A percentile compares a stretch with the other conserved stretches of the same genome.
Evolutionary conservation across 208 protist species (phyloP).

Genomic region (Blechomonas ayalai): DNA sequence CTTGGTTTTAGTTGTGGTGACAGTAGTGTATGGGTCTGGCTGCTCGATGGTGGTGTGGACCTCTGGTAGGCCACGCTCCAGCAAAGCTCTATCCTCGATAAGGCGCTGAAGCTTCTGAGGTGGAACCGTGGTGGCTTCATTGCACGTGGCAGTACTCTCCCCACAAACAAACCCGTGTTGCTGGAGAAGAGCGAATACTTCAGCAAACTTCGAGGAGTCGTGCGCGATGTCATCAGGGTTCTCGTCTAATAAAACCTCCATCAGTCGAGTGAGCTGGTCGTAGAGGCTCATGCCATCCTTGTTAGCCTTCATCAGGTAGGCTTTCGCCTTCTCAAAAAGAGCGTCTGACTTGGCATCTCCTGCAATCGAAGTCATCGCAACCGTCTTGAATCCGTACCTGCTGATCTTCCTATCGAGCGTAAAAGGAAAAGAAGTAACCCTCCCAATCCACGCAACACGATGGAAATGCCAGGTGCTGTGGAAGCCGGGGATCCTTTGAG

Average conservation of each 20-base stretch:
- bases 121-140: constrained; percentile 47
- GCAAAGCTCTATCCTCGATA: constrained; percentile 66
- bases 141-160: constrained; percentile 57
- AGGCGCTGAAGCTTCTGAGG: constrained; percentile 64
- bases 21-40: constrained; percentile 85
- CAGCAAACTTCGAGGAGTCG: constrained; percentile 65
- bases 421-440: no score
- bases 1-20: constrained; percentile 82
- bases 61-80: constrained; percentile 63
- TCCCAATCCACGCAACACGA: no score
- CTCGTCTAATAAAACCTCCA: constrained; percentile 77
- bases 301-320: constrained; percentile 83
- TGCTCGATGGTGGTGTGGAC: constrained; percentile 83
- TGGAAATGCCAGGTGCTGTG: no score
- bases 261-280: constrained; percentile 84
- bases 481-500: no score
- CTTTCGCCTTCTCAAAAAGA: constrained; percentile 79
- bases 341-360: constrained; percentile 38
- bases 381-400: background rate
- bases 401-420: no score
- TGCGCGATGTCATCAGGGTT: constrained; percentile 62
- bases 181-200: constrained; percentile 69
- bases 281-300: constrained; percentile 88
- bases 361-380: background rate
- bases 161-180: constrained; percentile 75